phyloP scores from a whole-genome alignment of 805 yeast genomes.

The Wickerhamiella bombiphila region DNA sequence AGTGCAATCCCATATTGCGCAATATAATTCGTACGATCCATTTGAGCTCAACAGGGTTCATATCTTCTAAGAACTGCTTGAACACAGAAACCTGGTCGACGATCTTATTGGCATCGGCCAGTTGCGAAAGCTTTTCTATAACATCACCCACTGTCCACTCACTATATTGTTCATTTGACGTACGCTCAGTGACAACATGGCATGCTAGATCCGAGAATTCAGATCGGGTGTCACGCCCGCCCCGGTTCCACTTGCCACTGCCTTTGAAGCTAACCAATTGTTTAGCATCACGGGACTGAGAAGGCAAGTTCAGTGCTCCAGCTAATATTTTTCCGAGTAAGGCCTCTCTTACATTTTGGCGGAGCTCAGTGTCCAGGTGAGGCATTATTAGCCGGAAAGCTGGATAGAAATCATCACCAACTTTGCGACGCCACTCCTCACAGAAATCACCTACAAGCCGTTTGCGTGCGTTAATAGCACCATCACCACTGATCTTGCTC shows the following conservation, averaged over 20 bases:
- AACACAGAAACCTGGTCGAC: constrained; percentile 32
- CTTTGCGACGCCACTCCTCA: constrained; percentile 35
- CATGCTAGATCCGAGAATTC: constrained; percentile 37
- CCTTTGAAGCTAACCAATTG: constrained; percentile 26
- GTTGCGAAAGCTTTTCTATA: constrained; percentile 32
- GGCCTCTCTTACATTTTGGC: constrained; percentile 47
- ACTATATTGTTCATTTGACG: constrained; percentile 27
- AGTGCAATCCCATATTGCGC: constrained; percentile 32
- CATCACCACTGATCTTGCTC: constrained; percentile 7
- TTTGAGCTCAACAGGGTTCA: constrained; percentile 48
- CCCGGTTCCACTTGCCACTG: constrained; percentile 23
- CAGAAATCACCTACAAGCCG: constrained; percentile 30
- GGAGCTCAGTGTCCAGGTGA: constrained; percentile 36
- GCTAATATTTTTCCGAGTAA: constrained; percentile 37
- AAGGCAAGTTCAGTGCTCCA: constrained; percentile 41
- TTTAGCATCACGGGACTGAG: constrained; percentile 45
- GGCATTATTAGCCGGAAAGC: constrained; percentile 49
- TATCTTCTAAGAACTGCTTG: constrained; percentile 33
- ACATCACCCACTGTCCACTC: constrained; percentile 34
- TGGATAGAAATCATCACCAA: constrained; percentile 54
- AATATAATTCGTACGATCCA: constrained; percentile 58
- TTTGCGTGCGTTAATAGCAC: constrained; percentile 5
- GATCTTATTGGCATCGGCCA: constrained; percentile 25
- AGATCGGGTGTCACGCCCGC: constrained; percentile 27
- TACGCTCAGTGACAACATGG: constrained; percentile 36